Evolutionary conservation across 2,329 filamentous ascomycete species (phyloP).

Genomic region (Sordariomycetes sp.): DNA sequence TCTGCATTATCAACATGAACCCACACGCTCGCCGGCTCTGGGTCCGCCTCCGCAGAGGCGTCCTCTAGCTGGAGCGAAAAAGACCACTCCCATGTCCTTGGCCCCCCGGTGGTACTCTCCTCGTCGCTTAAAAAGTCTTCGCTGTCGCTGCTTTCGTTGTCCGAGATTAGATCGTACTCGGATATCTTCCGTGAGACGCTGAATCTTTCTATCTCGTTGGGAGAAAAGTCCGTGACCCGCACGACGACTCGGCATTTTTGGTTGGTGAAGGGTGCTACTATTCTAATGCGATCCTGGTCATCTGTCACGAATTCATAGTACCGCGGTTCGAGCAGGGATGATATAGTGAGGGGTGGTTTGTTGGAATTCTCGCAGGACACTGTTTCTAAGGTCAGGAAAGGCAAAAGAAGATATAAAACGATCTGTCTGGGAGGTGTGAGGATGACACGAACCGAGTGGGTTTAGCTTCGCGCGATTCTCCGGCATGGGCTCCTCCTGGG

Average conservation of each 20-base stretch:
- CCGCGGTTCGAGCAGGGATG: conserved; percentile 23
- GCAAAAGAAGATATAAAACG: neutral
- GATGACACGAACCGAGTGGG: conserved; percentile 12
- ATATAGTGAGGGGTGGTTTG: neutral
- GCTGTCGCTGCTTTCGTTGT: conserved; percentile 16
- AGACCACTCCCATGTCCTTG: conserved; percentile 60
- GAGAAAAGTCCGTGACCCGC: conserved; percentile 74
- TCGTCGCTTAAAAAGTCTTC: conserved; percentile 11
- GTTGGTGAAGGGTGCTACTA: conserved; percentile 60
- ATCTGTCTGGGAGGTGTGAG: neutral
- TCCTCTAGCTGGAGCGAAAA: conserved; percentile 74
- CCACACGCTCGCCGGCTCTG: conserved; percentile 29
- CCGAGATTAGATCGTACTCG: conserved; percentile 37
- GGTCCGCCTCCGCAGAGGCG: conserved; percentile 16
- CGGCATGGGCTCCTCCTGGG: neutral
- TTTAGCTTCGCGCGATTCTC: conserved; percentile 14
- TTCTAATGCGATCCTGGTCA: conserved; percentile 11
- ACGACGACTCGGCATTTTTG: conserved; percentile 55
- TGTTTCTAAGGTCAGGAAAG: conserved; percentile 16
- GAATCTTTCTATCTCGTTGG: conserved; percentile 59
- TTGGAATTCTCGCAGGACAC: conserved; percentile 14
- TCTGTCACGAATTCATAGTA: conserved; percentile 26
- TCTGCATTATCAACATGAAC: conserved; percentile 50
- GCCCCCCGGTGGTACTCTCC: conserved; percentile 13
- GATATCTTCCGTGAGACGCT: conserved; percentile 28